Conservation (phyloP, 2,329 filamentous ascomycete genomes). For the Trichoderma koningiopsis region DNA sequence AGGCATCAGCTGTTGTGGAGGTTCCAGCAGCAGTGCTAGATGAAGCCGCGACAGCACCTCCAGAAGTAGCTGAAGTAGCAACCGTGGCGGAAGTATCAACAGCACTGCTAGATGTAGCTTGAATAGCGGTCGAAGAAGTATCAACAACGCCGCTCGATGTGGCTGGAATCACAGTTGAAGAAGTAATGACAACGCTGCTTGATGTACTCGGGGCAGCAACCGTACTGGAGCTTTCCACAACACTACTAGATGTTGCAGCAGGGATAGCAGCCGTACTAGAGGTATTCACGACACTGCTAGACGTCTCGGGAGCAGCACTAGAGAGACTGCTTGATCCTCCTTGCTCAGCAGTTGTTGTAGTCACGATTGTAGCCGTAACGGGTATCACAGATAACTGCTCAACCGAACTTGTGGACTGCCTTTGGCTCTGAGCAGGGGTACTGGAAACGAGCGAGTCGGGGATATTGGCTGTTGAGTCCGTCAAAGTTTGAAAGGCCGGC, state of each 20-base stretch:
- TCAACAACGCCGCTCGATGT: background rate
- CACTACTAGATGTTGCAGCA: background rate
- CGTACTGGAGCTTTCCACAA: background rate
- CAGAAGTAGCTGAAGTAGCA: too few relatives aligned
- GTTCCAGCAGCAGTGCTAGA: background rate
- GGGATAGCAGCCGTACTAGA: background rate
- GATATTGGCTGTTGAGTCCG: slow-evolving; percentile 19
- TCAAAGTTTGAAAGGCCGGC: slow-evolving; percentile 20
- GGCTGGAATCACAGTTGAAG: background rate
- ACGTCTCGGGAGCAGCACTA: background rate
- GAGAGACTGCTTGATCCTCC: background rate
- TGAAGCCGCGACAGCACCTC: background rate
- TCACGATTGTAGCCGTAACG: background rate
- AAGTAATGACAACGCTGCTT: background rate
- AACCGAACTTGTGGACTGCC: background rate
- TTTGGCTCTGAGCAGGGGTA: background rate
- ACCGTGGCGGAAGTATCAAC: background rate
- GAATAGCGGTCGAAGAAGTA: background rate
- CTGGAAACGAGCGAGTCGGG: slow-evolving; percentile 23
- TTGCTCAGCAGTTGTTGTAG: background rate
- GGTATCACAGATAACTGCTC: slow-evolving; percentile 1
- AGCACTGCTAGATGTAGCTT: background rate
- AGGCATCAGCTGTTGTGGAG: background rate
- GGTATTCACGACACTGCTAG: background rate
- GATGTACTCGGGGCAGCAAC: background rate